These are phyloP conservation scores for Cetraspora pellucida DNA, from an alignment of 192 early-diverging fungal genomes.

Conservation along the genomic window DNA sequence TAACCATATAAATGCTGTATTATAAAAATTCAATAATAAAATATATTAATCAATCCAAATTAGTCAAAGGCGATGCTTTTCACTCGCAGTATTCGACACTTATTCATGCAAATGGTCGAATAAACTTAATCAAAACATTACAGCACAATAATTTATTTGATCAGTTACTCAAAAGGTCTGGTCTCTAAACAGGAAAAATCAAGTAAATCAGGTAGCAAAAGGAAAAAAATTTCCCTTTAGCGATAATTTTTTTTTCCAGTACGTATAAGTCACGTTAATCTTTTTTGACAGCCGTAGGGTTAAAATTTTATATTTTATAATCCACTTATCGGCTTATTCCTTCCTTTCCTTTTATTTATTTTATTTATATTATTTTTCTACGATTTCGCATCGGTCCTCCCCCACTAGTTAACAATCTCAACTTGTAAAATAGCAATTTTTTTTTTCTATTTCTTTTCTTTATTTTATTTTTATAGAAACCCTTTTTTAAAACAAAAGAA, in stretches of 20 bases:
- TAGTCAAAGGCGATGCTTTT: too few relatives aligned
- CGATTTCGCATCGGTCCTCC: background rate
- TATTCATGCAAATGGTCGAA: too few relatives aligned
- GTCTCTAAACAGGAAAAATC: background rate
- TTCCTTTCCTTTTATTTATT: background rate
- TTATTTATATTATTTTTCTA: background rate
- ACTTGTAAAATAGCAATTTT: conserved; percentile 1
- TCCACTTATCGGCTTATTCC: background rate
- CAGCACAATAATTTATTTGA: background rate
- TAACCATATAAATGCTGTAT: too few relatives aligned
- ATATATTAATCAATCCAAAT: too few relatives aligned
- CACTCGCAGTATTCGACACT: too few relatives aligned
- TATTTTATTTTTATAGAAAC: background rate
- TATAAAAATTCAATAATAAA: too few relatives aligned
- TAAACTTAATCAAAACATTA: too few relatives aligned
- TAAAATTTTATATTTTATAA: background rate
- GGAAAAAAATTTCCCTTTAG: background rate
- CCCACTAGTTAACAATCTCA: background rate
- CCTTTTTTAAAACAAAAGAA: background rate
- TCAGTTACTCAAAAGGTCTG: conserved; percentile 2
- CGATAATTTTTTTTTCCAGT: background rate
- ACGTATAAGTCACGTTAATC: background rate
- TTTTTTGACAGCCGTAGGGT: background rate
- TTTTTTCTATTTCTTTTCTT: background rate
- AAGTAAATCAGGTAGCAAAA: background rate